Evolutionary conservation across 129 eudicot genomes (phyloP).

Genomic region (Heracleum sosnowskyi): DNA sequence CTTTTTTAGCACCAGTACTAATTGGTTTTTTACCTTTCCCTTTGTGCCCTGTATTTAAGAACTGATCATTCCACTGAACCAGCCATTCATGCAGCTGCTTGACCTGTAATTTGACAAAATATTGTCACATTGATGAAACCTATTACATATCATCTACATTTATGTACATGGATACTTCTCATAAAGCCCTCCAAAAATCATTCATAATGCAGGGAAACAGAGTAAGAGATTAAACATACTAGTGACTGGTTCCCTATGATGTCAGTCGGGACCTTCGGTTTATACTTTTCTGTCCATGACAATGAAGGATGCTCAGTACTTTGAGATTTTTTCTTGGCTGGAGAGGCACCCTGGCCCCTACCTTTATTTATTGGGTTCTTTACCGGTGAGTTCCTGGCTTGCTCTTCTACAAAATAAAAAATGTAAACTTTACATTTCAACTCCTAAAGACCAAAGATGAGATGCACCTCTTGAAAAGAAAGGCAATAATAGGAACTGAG

Average conservation of each 20-base stretch:
- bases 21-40: conserved; percentile 71
- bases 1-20: conserved; percentile 70
- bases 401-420: conserved; percentile 29
- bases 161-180: not conserved
- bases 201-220: not conserved
- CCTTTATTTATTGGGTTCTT: conserved; percentile 29
- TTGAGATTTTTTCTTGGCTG: conserved; percentile 33
- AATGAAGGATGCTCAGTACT: conserved; percentile 28
- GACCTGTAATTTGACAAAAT: conserved; percentile 40
- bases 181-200: not conserved
- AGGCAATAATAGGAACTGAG: not conserved
- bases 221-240: conserved; percentile 31
- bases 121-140: not conserved
- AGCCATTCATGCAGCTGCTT: conserved; percentile 89
- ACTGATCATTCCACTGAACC: conserved; percentile 57
- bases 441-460: not conserved
- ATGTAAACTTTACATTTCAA: not conserved
- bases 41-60: conserved; percentile 40
- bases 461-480: not conserved
- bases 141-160: not conserved
- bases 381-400: conserved; percentile 27
- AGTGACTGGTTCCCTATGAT: conserved; percentile 74
- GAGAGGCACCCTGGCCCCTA: conserved; percentile 28
- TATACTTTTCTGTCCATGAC: conserved; percentile 90
- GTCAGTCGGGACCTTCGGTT: conserved; percentile 70